Evolutionary conservation across 129 eudicot species (phyloP).

Genomic region (Escallonia herrerae): DNA sequence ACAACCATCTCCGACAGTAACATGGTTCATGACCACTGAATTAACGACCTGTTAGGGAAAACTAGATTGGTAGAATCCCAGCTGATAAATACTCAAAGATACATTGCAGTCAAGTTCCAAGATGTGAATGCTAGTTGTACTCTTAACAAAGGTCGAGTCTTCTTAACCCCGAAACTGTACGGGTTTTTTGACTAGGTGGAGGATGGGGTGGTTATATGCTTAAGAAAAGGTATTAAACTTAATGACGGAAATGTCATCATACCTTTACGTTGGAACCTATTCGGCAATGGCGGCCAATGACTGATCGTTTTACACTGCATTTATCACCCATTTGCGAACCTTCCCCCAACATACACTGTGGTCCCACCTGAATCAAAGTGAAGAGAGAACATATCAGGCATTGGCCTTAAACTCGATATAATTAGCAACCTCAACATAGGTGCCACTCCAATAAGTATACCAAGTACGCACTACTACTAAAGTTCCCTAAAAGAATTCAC

Average conservation of each 20-base stretch:
- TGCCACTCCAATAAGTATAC: neutral
- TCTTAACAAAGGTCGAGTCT: no score
- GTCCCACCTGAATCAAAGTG: slow-evolving; percentile 61
- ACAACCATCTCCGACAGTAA: slow-evolving; percentile 82
- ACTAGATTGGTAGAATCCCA: neutral
- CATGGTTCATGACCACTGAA: slow-evolving; percentile 83
- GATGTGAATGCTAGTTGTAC: no score
- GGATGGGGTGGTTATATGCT: no score
- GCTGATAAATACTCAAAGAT: neutral
- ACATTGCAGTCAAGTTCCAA: neutral
- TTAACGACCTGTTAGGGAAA: slow-evolving; percentile 54
- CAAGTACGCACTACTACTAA: neutral
- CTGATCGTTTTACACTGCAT: slow-evolving; percentile 92
- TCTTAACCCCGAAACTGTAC: no score
- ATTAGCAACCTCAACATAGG: neutral
- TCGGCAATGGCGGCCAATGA: slow-evolving; percentile 90
- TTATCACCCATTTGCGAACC: slow-evolving; percentile 96
- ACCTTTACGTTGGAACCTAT: slow-evolving; percentile 98
- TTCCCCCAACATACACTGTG: slow-evolving; percentile 95
- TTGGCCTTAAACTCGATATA: neutral
- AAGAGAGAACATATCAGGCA: neutral
- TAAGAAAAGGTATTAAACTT: neutral
- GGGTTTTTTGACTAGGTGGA: no score
- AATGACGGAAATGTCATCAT: slow-evolving; percentile 2
- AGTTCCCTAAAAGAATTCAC: neutral